Conservation (phyloP, 352 stramenopile species). For the Phytophthora idaei region DNA sequence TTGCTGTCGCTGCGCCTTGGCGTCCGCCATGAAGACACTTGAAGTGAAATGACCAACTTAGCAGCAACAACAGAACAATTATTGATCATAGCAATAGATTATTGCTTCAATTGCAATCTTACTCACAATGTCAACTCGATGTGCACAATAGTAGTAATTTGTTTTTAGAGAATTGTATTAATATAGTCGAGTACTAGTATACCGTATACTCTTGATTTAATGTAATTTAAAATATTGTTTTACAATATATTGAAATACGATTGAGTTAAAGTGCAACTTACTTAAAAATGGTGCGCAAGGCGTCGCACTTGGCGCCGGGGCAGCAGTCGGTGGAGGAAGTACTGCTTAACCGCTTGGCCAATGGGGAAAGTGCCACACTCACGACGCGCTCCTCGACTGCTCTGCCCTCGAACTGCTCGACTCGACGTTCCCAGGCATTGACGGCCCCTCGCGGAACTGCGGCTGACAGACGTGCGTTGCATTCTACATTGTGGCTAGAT, state of each 20-base stretch:
- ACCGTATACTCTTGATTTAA: too few relatives aligned
- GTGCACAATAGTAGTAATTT: too few relatives aligned
- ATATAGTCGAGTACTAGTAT: too few relatives aligned
- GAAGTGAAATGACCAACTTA: conserved; percentile 18
- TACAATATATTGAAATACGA: too few relatives aligned
- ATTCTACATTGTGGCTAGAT: neutral
- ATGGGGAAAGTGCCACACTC: conserved; percentile 9
- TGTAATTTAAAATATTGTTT: neutral
- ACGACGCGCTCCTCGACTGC: conserved; percentile 7
- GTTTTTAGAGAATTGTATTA: too few relatives aligned
- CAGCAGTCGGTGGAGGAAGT: conserved; percentile 75
- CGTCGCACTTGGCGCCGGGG: conserved; percentile 54
- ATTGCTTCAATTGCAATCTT: too few relatives aligned
- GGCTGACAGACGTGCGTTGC: conserved; percentile 7
- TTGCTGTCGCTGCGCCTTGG: conserved; percentile 33
- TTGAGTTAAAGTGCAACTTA: too few relatives aligned
- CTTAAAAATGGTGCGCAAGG: conserved; percentile 62
- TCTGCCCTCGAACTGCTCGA: neutral
- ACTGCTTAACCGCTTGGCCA: conserved; percentile 55
- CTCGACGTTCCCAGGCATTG: conserved; percentile 9
- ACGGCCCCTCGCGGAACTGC: conserved; percentile 10
- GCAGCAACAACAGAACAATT: too few relatives aligned
- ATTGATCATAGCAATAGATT: too few relatives aligned
- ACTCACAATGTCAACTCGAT: too few relatives aligned
- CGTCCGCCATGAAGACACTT: conserved; percentile 9